Evolutionary conservation across 495 filamentous ascomycete species (phyloP), one percentile per base, ranked within the genome.

Genomic region (Xylaria venustula): DNA sequence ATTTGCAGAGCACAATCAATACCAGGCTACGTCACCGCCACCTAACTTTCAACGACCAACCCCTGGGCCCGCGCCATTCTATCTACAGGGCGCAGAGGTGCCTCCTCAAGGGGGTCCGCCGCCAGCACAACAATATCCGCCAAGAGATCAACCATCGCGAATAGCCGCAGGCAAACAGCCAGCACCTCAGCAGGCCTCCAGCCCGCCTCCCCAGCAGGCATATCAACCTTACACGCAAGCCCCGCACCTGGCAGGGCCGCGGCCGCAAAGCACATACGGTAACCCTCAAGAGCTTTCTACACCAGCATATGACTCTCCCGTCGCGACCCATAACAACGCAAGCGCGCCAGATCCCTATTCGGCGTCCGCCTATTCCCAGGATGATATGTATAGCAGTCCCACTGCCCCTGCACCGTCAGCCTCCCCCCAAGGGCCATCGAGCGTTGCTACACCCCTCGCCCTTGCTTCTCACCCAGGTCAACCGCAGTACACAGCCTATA

Each of bases 251-350:
- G 75, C 63, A 66, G 78, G 69, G 65, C 74, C 69, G 70, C 81
- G 83, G 26, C 89, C 87, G 4, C 86, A 88, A 70, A 92, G 87
- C 62, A 90, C 85, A 47, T 90, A 90, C 65, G 86, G 86, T 9
- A 85, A 87, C 46, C 90, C 91, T 1, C 91, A 93, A 72, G 91
- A 95, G 78, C 78, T 95, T 41, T 88, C 89, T 32, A 92, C 91
- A n/a, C 89, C 89, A 6, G 84, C 85, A 11, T 95, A 94, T 64
- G 89, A 93, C 67, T 90, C 89, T 6, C 91, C 91, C 19, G 83
- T 90, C 40, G 87, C 86, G 32, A 76, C 80, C 41, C 81, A 81
- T 49, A 83, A 80, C 54, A 78, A 81, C 52, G 67, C 76, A 8
- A 69, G 71, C 30, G 72, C 74, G 3, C 64, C 72, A 23, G 73